phyloP scores from a whole-genome alignment of 106 monocot species.

The Dioscorea dumetorum region DNA sequence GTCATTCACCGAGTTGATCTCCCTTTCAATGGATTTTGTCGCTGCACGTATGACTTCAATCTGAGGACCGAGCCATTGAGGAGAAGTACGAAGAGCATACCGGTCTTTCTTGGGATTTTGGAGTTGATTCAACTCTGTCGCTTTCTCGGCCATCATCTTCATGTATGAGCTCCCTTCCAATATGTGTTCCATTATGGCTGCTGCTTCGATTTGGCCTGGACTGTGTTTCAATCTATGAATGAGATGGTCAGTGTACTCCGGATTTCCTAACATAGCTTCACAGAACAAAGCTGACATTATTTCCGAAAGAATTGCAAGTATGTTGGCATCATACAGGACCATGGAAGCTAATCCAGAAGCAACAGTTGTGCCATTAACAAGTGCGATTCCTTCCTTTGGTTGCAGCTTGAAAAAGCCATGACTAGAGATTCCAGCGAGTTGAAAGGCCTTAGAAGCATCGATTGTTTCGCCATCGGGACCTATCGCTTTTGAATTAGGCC shows the following conservation, averaged over 20 bases:
- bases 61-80: conserved; percentile 40
- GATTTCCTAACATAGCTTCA: conserved; percentile 40
- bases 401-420: conserved; percentile 48
- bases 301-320: conserved; percentile 20
- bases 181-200: conserved; percentile 40
- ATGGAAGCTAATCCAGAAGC: conserved; percentile 34
- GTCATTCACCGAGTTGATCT: conserved; percentile 47
- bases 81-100: conserved; percentile 32
- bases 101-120: conserved; percentile 40
- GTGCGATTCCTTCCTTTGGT: conserved; percentile 45
- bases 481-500: conserved; percentile 34
- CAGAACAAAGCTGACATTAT: conserved; percentile 31
- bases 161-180: conserved; percentile 33
- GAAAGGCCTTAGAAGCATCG: conserved; percentile 21
- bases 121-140: conserved; percentile 30
- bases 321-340: conserved; percentile 28
- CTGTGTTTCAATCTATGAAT: conserved; percentile 38
- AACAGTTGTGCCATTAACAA: conserved; percentile 42
- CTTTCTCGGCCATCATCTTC: conserved; percentile 31
- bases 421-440: conserved; percentile 24
- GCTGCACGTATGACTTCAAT: conserved; percentile 27
- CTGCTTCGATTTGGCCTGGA: conserved; percentile 39
- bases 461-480: conserved; percentile 11
- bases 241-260: conserved; percentile 37
- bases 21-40: conserved; percentile 27